Conservation (phyloP, 2,329 filamentous ascomycete species). For the Aspergillus sergii region DNA sequence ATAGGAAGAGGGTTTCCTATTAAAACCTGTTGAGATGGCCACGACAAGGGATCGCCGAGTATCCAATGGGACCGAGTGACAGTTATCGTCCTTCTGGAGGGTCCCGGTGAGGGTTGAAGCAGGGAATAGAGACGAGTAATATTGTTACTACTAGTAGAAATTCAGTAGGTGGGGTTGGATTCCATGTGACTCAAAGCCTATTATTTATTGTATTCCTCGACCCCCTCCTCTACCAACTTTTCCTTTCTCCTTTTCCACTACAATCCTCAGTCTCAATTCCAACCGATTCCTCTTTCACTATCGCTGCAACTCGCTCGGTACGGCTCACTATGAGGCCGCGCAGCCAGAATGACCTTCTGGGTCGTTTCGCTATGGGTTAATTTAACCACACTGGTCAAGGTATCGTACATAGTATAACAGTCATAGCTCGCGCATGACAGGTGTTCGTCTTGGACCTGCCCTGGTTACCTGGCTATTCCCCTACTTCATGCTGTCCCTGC, state of each 20-base stretch:
- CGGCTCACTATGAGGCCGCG: slow-evolving; percentile 34
- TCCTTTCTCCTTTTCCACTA: neutral
- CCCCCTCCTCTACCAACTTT: slow-evolving; percentile 10
- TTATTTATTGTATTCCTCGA: slow-evolving; percentile 22
- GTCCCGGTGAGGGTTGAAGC: slow-evolving; percentile 12
- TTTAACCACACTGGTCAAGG: slow-evolving; percentile 40
- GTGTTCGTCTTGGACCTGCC: slow-evolving; percentile 37
- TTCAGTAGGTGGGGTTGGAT: neutral
- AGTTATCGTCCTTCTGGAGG: slow-evolving; percentile 9
- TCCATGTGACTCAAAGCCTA: neutral
- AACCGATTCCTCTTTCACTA: slow-evolving; percentile 8
- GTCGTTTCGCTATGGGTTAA: slow-evolving; percentile 33
- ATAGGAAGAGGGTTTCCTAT: neutral
- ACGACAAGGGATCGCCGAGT: neutral
- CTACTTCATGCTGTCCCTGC: slow-evolving; percentile 1
- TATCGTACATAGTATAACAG: slow-evolving; percentile 45
- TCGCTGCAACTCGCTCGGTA: slow-evolving; percentile 28
- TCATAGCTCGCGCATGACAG: slow-evolving; percentile 47
- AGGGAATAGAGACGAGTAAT: too few relatives aligned
- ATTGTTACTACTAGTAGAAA: neutral
- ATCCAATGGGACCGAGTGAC: slow-evolving; percentile 11
- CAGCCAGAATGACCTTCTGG: slow-evolving; percentile 22
- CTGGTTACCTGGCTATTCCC: slow-evolving; percentile 6
- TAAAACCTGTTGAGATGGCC: too few relatives aligned
- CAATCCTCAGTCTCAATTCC: neutral